Evolutionary conservation across 805 yeast genomes (phyloP).

Genomic region (Teunomyces gatunensis): DNA sequence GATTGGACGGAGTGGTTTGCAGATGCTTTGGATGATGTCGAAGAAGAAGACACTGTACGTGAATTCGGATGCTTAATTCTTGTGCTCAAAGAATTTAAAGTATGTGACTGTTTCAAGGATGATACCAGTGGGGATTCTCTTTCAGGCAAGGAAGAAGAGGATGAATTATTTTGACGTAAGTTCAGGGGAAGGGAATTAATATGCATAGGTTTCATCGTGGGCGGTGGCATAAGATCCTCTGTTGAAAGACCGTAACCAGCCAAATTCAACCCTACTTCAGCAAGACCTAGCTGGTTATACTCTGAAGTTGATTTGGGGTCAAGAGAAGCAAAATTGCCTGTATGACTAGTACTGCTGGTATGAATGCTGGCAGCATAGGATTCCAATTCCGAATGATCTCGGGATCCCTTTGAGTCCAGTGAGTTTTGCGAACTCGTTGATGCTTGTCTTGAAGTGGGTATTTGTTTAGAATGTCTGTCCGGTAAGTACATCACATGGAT

Average conservation of each 20-base stretch:
- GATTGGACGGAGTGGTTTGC: slow-evolving; percentile 27
- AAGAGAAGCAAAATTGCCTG: slow-evolving; percentile 11
- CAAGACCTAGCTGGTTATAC: slow-evolving; percentile 9
- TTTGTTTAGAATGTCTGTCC: slow-evolving; percentile 5
- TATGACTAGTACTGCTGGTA: not conserved
- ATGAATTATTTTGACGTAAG: slow-evolving; percentile 1
- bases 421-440: slow-evolving; percentile 6
- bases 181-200: not conserved
- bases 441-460: slow-evolving; percentile 5
- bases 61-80: not conserved
- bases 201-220: slow-evolving; percentile 6
- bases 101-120: not conserved
- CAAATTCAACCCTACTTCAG: slow-evolving; percentile 24
- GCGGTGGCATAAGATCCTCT: slow-evolving; percentile 26
- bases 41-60: slow-evolving; percentile 6
- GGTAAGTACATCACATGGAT: slow-evolving; percentile 30
- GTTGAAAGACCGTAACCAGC: slow-evolving; percentile 29
- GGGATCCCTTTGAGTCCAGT: not conserved
- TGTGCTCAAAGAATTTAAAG: not conserved
- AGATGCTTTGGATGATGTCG: not conserved
- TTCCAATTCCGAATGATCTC: slow-evolving; percentile 2
- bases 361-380: not conserved
- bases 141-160: slow-evolving; percentile 4
- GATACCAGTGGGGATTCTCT: not conserved
- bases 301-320: slow-evolving; percentile 11